phyloP scores from a whole-genome alignment of 345 rosid species.

The Syzygium oleosum region DNA sequence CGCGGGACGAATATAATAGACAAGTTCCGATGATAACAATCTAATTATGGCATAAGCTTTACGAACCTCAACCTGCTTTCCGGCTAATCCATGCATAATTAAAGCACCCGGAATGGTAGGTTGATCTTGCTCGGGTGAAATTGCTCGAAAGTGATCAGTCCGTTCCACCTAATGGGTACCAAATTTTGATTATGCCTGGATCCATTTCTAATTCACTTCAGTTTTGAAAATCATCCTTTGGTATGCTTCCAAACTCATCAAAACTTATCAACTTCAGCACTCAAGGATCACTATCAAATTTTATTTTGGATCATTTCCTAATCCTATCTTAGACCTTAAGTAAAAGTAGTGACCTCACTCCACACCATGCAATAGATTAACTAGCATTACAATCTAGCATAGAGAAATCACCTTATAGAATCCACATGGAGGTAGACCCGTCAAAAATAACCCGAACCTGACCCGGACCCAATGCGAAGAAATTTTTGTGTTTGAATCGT shows the following conservation, averaged over 20 bases:
- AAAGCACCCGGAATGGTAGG: neutral
- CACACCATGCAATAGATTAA: too few relatives aligned
- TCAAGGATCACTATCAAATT: neutral
- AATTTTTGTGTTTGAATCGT: neutral
- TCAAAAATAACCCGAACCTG: neutral
- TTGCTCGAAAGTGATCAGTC: neutral
- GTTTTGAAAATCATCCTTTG: neutral
- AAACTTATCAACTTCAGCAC: neutral
- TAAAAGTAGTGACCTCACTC: too few relatives aligned
- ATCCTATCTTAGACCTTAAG: neutral
- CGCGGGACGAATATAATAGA: neutral
- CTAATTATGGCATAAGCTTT: neutral
- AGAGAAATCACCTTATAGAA: neutral
- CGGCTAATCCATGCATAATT: neutral
- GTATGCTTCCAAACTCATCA: neutral
- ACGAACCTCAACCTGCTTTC: neutral
- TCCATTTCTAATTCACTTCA: neutral
- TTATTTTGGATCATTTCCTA: neutral
- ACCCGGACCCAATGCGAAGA: neutral
- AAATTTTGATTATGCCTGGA: neutral
- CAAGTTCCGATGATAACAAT: neutral
- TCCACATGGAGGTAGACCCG: neutral
- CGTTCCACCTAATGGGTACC: neutral
- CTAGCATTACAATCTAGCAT: neutral
- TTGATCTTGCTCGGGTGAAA: neutral